phyloP scores from a whole-genome alignment of 306 rosid genomes.

The Cicer bijugum region DNA sequence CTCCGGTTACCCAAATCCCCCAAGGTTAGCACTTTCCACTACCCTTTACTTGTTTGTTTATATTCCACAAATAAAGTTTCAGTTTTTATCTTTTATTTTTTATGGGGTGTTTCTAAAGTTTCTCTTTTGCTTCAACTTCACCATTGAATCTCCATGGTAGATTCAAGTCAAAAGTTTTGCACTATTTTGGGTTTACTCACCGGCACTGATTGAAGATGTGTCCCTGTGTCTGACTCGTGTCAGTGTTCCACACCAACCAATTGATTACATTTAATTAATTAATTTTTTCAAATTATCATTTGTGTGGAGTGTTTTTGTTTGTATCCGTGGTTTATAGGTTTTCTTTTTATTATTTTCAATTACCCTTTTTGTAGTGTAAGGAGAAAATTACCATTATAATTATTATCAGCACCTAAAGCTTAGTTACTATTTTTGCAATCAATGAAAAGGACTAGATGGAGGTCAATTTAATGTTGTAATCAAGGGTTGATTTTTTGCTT shows the following conservation, averaged over 20 bases:
- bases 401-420: background rate
- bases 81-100: background rate
- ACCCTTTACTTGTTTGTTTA: slow-evolving; percentile 12
- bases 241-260: too few relatives aligned
- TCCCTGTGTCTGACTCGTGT: too few relatives aligned
- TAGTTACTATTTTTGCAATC: slow-evolving; percentile 6
- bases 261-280: background rate
- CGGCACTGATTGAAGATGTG: too few relatives aligned
- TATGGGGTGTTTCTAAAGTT: slow-evolving; percentile 24
- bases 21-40: slow-evolving; percentile 56
- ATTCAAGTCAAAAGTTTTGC: slow-evolving; percentile 45
- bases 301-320: too few relatives aligned
- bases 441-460: slow-evolving; percentile 28
- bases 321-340: too few relatives aligned
- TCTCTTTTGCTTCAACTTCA: slow-evolving; percentile 21
- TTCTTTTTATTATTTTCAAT: background rate
- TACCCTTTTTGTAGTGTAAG: background rate
- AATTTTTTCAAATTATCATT: background rate
- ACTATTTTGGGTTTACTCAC: slow-evolving; percentile 27
- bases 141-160: slow-evolving; percentile 54
- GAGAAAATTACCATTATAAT: slow-evolving; percentile 20
- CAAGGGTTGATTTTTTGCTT: slow-evolving; percentile 18
- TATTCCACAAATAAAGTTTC: slow-evolving; percentile 5
- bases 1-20: slow-evolving; percentile 66
- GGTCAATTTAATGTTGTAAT: slow-evolving; percentile 36